phyloP scores from a whole-genome alignment of 805 yeast species.

The Saccharomycodes ludwigii region DNA sequence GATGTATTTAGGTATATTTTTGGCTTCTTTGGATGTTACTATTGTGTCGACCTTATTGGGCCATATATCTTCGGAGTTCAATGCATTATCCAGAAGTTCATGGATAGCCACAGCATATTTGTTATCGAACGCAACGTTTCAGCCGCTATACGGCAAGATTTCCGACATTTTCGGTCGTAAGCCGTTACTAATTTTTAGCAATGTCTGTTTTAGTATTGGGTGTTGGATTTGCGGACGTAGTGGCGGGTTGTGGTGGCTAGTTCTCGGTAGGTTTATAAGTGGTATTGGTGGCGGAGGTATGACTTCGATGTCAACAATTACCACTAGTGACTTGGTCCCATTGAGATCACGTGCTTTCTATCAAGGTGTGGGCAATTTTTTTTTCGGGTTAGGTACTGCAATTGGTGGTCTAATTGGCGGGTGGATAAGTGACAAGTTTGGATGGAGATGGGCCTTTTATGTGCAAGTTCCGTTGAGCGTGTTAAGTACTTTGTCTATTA shows the following conservation, averaged over 20 bases:
- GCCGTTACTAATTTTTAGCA: slow-evolving; percentile 37
- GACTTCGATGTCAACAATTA: slow-evolving; percentile 58
- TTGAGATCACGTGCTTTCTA: slow-evolving; percentile 65
- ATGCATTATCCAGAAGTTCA: slow-evolving; percentile 48
- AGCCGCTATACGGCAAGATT: slow-evolving; percentile 59
- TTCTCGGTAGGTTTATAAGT: slow-evolving; percentile 50
- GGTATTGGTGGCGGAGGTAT: slow-evolving; percentile 92
- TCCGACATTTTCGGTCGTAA: slow-evolving; percentile 66
- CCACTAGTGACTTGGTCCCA: slow-evolving; percentile 69
- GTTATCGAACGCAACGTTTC: slow-evolving; percentile 58
- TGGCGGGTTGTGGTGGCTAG: slow-evolving; percentile 33
- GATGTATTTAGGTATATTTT: slow-evolving; percentile 35
- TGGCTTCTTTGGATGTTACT: slow-evolving; percentile 58
- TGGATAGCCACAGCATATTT: slow-evolving; percentile 69
- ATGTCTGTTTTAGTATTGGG: slow-evolving; percentile 44
- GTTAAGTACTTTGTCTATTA: slow-evolving; percentile 35
- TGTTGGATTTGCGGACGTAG: slow-evolving; percentile 44
- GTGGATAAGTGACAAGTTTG: slow-evolving; percentile 38
- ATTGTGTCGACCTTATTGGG: slow-evolving; percentile 55
- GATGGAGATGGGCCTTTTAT: slow-evolving; percentile 57
- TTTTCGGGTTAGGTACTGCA: slow-evolving; percentile 67
- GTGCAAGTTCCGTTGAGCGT: slow-evolving; percentile 41
- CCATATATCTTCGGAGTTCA: slow-evolving; percentile 55
- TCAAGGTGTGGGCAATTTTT: slow-evolving; percentile 73
- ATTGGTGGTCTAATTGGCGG: slow-evolving; percentile 61